A percentile compares a stretch with the other conserved stretches of the same genome.
phyloP scores from a whole-genome alignment of 306 rosid genomes.

The Gastrolobium villosum region DNA sequence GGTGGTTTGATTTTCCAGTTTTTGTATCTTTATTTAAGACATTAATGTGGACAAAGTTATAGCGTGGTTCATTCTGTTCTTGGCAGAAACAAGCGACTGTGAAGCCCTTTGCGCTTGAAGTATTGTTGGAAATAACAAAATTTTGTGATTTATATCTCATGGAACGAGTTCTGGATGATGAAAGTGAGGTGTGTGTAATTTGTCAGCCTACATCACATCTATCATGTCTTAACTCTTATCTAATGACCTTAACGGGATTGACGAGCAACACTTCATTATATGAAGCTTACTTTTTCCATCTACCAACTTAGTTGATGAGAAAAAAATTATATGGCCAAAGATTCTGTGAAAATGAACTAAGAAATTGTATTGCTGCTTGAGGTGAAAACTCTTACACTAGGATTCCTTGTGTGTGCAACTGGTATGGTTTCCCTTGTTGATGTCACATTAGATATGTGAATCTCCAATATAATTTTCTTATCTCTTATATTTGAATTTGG shows the following conservation, averaged over 20 bases:
- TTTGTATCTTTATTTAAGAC: constrained; percentile 28
- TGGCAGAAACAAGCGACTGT: constrained; percentile 84
- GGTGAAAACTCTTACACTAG: neutral
- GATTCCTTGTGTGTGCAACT: neutral
- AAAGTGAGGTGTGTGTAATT: constrained; percentile 65
- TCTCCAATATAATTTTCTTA: neutral
- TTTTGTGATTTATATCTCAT: constrained; percentile 86
- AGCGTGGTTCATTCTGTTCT: constrained; percentile 35
- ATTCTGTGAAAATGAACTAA: neutral
- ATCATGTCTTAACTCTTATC: neutral
- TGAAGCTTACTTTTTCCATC: neutral
- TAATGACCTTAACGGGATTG: constrained; percentile 4
- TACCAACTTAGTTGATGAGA: constrained; percentile 1
- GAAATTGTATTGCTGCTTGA: constrained; percentile 24
- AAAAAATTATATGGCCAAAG: neutral
- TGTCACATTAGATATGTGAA: neutral
- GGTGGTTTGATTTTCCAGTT: constrained; percentile 58
- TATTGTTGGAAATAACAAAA: constrained; percentile 78
- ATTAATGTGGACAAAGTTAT: constrained; percentile 25
- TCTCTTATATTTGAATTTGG: constrained; percentile 5
- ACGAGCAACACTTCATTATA: neutral
- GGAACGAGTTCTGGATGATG: constrained; percentile 87
- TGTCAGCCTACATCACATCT: neutral
- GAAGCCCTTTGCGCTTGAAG: constrained; percentile 76
- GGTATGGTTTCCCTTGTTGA: neutral